phyloP scores from a whole-genome alignment of 78 protist species.

The Tieghemostelium lacteum region DNA sequence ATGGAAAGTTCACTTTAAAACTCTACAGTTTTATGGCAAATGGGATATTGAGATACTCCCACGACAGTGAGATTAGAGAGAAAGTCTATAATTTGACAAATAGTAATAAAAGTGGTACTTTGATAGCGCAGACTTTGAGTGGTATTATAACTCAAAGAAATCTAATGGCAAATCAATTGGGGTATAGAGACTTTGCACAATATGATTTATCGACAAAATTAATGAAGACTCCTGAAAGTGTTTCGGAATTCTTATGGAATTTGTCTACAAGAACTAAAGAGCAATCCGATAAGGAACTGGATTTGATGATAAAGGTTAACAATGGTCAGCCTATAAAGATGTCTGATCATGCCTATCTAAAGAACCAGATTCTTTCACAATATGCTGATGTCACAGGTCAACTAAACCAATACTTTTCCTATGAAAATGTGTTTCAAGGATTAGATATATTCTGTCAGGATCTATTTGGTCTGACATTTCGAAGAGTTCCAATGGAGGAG shows the following conservation, averaged over 20 bases:
- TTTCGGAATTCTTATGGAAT: slow-evolving; percentile 3
- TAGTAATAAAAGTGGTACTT: not conserved
- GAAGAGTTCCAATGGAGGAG: slow-evolving; percentile 1
- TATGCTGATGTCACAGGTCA: too few relatives aligned
- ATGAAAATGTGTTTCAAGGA: slow-evolving; percentile 60
- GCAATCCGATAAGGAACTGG: slow-evolving; percentile 24
- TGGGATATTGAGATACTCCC: slow-evolving; percentile 20
- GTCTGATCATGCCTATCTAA: too few relatives aligned
- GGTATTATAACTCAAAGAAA: not conserved
- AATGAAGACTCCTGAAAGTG: slow-evolving; percentile 59
- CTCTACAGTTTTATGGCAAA: not conserved
- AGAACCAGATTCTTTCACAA: too few relatives aligned
- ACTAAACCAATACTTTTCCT: slow-evolving; percentile 17
- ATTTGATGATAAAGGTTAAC: not conserved
- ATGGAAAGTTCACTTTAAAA: not conserved
- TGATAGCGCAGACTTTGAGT: not conserved
- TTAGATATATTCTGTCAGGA: slow-evolving; percentile 2
- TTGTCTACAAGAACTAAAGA: slow-evolving; percentile 12
- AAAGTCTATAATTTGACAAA: not conserved
- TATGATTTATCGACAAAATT: slow-evolving; percentile 33
- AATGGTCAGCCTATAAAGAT: not conserved
- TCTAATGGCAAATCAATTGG: slow-evolving; percentile 10
- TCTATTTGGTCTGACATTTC: slow-evolving; percentile 27
- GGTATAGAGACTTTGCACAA: slow-evolving; percentile 2
- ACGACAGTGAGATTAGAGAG: slow-evolving; percentile 7